Base-by-base conservation (phyloP, 2,329 filamentous ascomycete genomes). In the Trichophyton equinum region DNA sequence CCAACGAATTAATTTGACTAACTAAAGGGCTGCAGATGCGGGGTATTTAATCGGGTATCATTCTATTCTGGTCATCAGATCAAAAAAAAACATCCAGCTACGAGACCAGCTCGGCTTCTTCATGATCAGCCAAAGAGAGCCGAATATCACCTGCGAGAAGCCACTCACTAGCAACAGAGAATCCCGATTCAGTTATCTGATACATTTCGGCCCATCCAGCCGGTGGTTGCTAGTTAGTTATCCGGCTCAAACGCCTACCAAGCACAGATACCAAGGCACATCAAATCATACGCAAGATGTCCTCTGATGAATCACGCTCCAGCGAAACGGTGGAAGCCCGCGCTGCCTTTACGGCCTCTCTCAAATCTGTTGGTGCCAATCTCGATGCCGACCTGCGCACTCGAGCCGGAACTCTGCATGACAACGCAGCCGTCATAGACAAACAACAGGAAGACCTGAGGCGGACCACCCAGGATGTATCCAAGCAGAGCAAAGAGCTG, bases 361-460 rank as follows among this genome's bases (percentile, higher is more conserved):
- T 78, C 4, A 71, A 70, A 64, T 73, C 72, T 57, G 73, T 73
- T 57, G 75, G 74, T 70, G 73, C 68, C 71, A 78, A 74, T 59
- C 76, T 83, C 66, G 79, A 82, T 65, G 69, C 74, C 18, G 77
- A 81, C 55, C 76, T 84, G 57, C 79, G 79, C 63, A 75, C 76
- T 57, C 79, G 82, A 60, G 81, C 81, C 20, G 72, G 76, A 51
- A 79, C 78, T 61, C 76, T 85, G n/a, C 81, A 84, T 69, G 69
- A 74, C 49, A 85, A 85, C 68, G 74, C 77, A 13, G 68, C 73
- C 5, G 78, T 78, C 1, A 78, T 85, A 38, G 70, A 74, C 13
- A 79, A 78, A 65, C 83, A 86, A 67, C 81, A 85, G 67, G 75
- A 73, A 47, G 77, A 81, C 51, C 66, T 84, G 42, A 73, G 71